Evolutionary conservation across 2,329 filamentous ascomycete genomes (phyloP).

Genomic region (Calonectria naviculata): DNA sequence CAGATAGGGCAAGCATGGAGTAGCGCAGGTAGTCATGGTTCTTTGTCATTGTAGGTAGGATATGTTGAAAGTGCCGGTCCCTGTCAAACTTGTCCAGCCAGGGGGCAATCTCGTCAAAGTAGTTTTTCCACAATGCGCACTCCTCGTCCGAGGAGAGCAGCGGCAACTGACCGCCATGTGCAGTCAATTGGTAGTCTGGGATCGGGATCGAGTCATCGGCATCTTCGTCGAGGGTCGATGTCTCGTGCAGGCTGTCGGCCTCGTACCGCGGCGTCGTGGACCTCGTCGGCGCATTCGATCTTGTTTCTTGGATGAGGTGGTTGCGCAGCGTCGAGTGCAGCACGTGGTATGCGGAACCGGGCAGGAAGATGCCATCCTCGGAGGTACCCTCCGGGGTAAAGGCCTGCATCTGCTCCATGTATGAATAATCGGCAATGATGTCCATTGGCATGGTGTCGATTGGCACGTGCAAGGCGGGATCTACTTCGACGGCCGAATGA

Average conservation of each 20-base stretch:
- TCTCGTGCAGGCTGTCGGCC: slow-evolving; percentile 16
- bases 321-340: slow-evolving; percentile 57
- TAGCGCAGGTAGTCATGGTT: slow-evolving; percentile 56
- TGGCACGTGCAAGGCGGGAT: slow-evolving; percentile 32
- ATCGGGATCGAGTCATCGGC: slow-evolving; percentile 20
- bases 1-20: slow-evolving; percentile 62
- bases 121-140: slow-evolving; percentile 52
- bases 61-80: slow-evolving; percentile 58
- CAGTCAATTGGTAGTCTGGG: slow-evolving; percentile 30
- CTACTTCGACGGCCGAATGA: slow-evolving; percentile 25
- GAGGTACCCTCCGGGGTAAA: slow-evolving; percentile 46
- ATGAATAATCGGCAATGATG: slow-evolving; percentile 36
- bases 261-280: slow-evolving; percentile 35
- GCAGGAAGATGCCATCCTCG: slow-evolving; percentile 57
- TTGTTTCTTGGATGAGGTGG: slow-evolving; percentile 56
- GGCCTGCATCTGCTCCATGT: slow-evolving; percentile 41
- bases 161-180: neutral
- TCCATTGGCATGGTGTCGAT: slow-evolving; percentile 30
- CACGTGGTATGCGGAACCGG: slow-evolving; percentile 59
- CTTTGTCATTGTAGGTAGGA: slow-evolving; percentile 58
- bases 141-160: slow-evolving; percentile 45
- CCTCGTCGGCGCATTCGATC: slow-evolving; percentile 51
- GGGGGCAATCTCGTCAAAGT: slow-evolving; percentile 53
- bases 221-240: slow-evolving; percentile 16
- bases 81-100: slow-evolving; percentile 66